Evolutionary conservation across 2,329 filamentous ascomycete genomes (phyloP).

Genomic region (Colletotrichum destructivum): DNA sequence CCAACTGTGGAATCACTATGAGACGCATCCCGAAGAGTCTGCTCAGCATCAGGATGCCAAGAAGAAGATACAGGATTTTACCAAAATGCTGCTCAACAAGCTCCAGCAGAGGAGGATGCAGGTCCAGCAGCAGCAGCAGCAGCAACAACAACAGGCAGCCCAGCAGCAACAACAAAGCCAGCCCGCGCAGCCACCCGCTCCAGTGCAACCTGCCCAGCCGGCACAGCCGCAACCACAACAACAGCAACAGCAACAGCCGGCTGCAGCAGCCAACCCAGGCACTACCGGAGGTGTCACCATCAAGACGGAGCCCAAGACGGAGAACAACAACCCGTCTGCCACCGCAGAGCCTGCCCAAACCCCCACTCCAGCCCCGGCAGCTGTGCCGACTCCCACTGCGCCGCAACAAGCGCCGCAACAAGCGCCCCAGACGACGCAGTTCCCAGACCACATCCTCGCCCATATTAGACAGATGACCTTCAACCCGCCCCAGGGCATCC

Average conservation of each 20-base stretch:
- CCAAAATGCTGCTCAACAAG: constrained; percentile 69
- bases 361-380: constrained; percentile 27
- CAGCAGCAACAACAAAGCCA: constrained; percentile 33
- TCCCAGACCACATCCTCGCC: constrained; percentile 61
- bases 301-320: constrained; percentile 37
- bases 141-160: constrained; percentile 44
- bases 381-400: constrained; percentile 25
- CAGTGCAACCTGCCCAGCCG: constrained; percentile 45
- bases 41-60: constrained; percentile 65
- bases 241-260: constrained; percentile 38
- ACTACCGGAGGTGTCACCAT: constrained; percentile 27
- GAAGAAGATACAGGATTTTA: constrained; percentile 74
- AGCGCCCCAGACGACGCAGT: constrained; percentile 49
- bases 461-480: constrained; percentile 66
- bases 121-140: constrained; percentile 53
- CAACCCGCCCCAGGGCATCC: constrained; percentile 56
- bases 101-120: constrained; percentile 57
- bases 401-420: constrained; percentile 36
- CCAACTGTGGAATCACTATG: constrained; percentile 68
- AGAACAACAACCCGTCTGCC: constrained; percentile 21
- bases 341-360: constrained; percentile 36
- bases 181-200: constrained; percentile 43
- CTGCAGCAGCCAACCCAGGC: constrained; percentile 15
- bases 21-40: constrained; percentile 63
- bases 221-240: constrained; percentile 39